phyloP scores from a whole-genome alignment of 768 basidiomycete genomes.

The Tricholomella constricta region DNA sequence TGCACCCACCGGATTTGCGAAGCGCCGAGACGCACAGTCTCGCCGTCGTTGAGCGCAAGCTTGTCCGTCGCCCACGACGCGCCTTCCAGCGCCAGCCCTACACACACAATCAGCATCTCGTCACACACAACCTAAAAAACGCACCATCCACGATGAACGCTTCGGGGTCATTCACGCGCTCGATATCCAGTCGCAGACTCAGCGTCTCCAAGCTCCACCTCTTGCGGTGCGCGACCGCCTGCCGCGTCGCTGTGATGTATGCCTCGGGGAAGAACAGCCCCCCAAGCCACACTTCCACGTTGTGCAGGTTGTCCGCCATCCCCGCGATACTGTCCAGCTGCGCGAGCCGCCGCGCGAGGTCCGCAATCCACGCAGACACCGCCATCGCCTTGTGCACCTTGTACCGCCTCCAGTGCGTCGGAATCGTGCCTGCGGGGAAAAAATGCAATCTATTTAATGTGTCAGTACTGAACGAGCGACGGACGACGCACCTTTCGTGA shows the following conservation, averaged over 20 bases:
- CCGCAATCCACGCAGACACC: slow-evolving; percentile 83
- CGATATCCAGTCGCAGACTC: slow-evolving; percentile 77
- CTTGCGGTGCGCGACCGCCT: slow-evolving; percentile 92
- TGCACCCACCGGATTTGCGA: slow-evolving; percentile 91
- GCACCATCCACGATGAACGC: slow-evolving; percentile 89
- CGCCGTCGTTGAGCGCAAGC: slow-evolving; percentile 84
- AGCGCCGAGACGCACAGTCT: slow-evolving; percentile 72
- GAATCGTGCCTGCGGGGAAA: slow-evolving; percentile 70
- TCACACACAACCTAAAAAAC: slow-evolving; percentile 25
- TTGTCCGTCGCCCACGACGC: slow-evolving; percentile 72
- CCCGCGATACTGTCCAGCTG: slow-evolving; percentile 77
- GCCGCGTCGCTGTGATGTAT: slow-evolving; percentile 93
- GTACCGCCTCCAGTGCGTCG: slow-evolving; percentile 86
- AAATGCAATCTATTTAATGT: background rate
- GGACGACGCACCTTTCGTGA: slow-evolving; percentile 79
- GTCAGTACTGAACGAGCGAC: background rate
- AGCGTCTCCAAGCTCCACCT: slow-evolving; percentile 93
- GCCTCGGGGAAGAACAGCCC: slow-evolving; percentile 96
- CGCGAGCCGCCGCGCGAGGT: slow-evolving; percentile 76
- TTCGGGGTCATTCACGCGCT: slow-evolving; percentile 71
- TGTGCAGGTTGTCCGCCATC: slow-evolving; percentile 55
- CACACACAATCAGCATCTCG: slow-evolving; percentile 4
- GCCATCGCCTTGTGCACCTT: slow-evolving; percentile 83
- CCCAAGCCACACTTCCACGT: slow-evolving; percentile 89
- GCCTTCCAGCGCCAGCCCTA: slow-evolving; percentile 87